Percentiles rank a stretch among this genome's conserved stretches.
Evolutionary conservation across 1,139 yeast genomes (phyloP).

Genomic region (Kodamaea plutei): DNA sequence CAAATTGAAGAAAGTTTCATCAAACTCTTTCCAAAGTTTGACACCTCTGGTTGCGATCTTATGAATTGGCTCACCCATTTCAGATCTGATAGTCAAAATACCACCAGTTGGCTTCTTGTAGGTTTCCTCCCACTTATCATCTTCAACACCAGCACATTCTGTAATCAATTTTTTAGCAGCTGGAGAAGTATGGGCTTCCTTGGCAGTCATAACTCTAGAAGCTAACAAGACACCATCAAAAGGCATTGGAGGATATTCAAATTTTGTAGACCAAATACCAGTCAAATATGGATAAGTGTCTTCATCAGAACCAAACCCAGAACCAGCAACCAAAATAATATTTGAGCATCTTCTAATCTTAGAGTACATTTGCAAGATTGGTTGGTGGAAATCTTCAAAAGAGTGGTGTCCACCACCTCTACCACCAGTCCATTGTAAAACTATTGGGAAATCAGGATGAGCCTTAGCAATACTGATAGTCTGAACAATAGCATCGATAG

Average conservation of each 20-base stretch:
- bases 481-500: constrained; percentile 86
- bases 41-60: constrained; percentile 98
- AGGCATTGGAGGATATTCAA: constrained; percentile 97
- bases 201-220: constrained; percentile 95
- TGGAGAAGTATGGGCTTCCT: constrained; percentile 91
- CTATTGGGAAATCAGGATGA: constrained; percentile 93
- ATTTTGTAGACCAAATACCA: constrained; percentile 87
- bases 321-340: constrained; percentile 90
- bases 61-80: constrained; percentile 99
- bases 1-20: constrained; percentile 83
- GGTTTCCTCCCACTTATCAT: constrained; percentile 86
- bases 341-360: constrained; percentile 89
- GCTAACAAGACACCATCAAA: constrained; percentile 96
- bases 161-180: constrained; percentile 93
- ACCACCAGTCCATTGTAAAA: constrained; percentile 99
- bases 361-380: constrained; percentile 91
- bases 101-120: constrained; percentile 97
- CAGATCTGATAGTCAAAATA: constrained; percentile 90
- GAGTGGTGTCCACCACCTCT: constrained; percentile 99
- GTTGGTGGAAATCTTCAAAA: constrained; percentile 98
- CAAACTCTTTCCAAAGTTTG: constrained; percentile 93
- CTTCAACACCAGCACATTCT: constrained; percentile 85
- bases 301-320: constrained; percentile 96
- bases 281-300: constrained; percentile 97
- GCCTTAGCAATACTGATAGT: constrained; percentile 89